Percentiles rank a stretch among this genome's conserved stretches.
Evolutionary conservation across 192 early-diverging fungal species (phyloP).

Genomic region (Anaeromyces robustus): DNA sequence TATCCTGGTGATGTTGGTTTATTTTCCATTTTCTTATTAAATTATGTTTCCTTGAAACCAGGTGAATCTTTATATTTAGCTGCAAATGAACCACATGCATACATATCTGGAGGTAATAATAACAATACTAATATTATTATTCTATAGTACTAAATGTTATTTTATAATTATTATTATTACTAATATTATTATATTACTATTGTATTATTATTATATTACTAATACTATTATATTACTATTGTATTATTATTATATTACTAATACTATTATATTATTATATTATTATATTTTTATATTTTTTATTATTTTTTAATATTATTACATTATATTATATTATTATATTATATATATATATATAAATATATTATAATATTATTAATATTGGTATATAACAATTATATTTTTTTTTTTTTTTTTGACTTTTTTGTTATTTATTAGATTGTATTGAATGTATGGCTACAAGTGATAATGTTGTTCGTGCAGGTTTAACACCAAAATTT

Average conservation of each 20-base stretch:
- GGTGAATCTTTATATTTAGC: conserved; percentile 90
- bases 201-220: too few relatives aligned
- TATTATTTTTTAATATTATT: too few relatives aligned
- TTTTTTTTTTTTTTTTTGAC: neutral
- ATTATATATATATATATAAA: neutral
- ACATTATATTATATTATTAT: too few relatives aligned
- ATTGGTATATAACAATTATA: too few relatives aligned
- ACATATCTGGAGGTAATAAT: conserved; percentile 75
- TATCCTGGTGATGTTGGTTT: conserved; percentile 84
- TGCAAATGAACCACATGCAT: conserved; percentile 94
- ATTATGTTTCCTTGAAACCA: conserved; percentile 60
- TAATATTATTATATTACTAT: too few relatives aligned
- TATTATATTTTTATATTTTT: too few relatives aligned
- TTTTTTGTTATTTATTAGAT: conserved; percentile 29
- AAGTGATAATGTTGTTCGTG: conserved; percentile 90
- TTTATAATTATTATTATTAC: too few relatives aligned
- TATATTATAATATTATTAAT: conserved; percentile 6
- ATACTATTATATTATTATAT: too few relatives aligned
- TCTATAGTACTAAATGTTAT: too few relatives aligned
- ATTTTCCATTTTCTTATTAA: conserved; percentile 78
- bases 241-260: too few relatives aligned
- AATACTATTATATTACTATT: too few relatives aligned
- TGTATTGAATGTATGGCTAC: conserved; percentile 98
- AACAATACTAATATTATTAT: conserved; percentile 2
- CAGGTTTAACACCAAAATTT: conserved; percentile 94